Evolutionary conservation across 208 protist species (phyloP).

Genomic region (Leishmania lainsoni): DNA sequence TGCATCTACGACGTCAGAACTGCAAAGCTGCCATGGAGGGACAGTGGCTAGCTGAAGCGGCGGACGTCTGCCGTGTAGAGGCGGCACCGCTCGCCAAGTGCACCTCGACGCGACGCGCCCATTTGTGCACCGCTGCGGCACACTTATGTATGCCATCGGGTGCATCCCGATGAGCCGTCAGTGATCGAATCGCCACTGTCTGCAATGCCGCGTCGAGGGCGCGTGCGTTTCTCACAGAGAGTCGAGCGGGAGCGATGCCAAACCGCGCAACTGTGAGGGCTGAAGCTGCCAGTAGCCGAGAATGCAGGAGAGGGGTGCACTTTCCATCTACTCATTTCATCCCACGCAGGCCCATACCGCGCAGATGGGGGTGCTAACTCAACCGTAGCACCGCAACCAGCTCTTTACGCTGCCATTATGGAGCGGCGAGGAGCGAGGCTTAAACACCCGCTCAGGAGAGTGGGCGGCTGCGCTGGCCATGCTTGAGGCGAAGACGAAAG

Average conservation of each 20-base stretch:
- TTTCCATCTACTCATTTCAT: conserved; percentile 1
- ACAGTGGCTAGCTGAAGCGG: not conserved
- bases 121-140: not conserved
- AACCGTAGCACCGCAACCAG: not conserved
- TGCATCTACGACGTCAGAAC: not conserved
- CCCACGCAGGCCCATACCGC: not conserved
- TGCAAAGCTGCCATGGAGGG: not conserved
- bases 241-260: conserved; percentile 3
- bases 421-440: not conserved
- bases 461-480: not conserved
- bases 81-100: not conserved
- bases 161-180: not conserved
- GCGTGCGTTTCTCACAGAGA: not conserved
- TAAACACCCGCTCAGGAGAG: not conserved
- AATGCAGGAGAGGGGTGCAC: conserved; percentile 3
- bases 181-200: not conserved
- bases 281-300: conserved; percentile 14
- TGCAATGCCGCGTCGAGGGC: not conserved
- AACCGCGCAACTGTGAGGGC: not conserved
- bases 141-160: no score
- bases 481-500: conserved; percentile 6
- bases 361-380: no score
- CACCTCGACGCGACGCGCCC: not conserved
- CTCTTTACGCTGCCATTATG: not conserved
- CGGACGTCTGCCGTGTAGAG: not conserved